Evolutionary conservation across 805 yeast species (phyloP).

Genomic region (Kuraishia floccosa): DNA sequence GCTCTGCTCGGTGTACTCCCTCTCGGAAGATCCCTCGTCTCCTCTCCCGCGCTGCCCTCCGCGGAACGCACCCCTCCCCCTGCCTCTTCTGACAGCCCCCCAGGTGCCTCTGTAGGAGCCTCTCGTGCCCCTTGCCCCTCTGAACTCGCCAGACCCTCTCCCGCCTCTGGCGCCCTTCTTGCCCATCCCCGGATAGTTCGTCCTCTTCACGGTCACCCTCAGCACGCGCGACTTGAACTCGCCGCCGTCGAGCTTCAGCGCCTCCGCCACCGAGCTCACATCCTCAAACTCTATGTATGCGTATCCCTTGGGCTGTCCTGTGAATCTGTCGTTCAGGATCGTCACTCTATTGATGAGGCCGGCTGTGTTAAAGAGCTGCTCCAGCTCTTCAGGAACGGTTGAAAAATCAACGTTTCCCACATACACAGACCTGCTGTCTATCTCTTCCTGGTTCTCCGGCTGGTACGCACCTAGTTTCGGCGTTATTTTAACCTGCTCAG

Average conservation of each 20-base stretch:
- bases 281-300: constrained; percentile 77
- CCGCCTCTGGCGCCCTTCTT: not conserved
- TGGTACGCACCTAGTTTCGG: constrained; percentile 22
- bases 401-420: constrained; percentile 82
- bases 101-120: not conserved
- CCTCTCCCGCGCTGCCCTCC: no score
- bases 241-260: constrained; percentile 53
- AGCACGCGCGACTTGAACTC: constrained; percentile 56
- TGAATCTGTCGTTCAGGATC: constrained; percentile 53
- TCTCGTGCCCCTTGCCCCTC: not conserved
- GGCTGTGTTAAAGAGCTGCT: constrained; percentile 54
- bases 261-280: constrained; percentile 47
- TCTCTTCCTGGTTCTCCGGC: constrained; percentile 29
- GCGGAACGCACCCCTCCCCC: not conserved
- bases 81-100: not conserved
- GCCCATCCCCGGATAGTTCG: constrained; percentile 48
- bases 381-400: constrained; percentile 65
- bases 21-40: no score
- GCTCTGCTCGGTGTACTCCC: no score
- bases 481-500: no score
- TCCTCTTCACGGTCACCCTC: constrained; percentile 64
- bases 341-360: constrained; percentile 77
- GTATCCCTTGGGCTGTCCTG: constrained; percentile 78
- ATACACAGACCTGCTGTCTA: constrained; percentile 68
- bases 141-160: not conserved